Percentiles rank a stretch among this genome's conserved stretches.
Evolutionary conservation across 495 filamentous ascomycete species (phyloP).

Genomic region (Penicillium psychrofluorescens): DNA sequence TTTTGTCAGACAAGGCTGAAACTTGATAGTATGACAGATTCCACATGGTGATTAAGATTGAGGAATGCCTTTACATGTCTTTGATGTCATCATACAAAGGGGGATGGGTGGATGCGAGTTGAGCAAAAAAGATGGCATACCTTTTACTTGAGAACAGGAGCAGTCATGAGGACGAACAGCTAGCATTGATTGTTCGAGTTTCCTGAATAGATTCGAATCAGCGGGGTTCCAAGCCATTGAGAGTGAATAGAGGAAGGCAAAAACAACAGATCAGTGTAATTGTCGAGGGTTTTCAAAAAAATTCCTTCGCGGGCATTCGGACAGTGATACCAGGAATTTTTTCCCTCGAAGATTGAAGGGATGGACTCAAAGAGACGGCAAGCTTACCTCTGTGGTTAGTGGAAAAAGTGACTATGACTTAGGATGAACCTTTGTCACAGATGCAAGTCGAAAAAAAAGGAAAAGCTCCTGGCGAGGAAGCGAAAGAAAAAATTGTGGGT

Average conservation of each 20-base stretch:
- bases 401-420: not conserved
- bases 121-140: slow-evolving; percentile 34
- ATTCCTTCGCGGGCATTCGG: slow-evolving; percentile 66
- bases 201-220: not conserved
- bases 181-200: slow-evolving; percentile 6
- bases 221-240: not conserved
- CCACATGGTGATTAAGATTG: slow-evolving; percentile 84
- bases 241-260: not conserved
- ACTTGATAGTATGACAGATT: slow-evolving; percentile 70
- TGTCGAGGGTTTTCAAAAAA: slow-evolving; percentile 49
- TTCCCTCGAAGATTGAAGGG: slow-evolving; percentile 30
- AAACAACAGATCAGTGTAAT: slow-evolving; percentile 52
- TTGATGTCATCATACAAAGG: slow-evolving; percentile 69
- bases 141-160: slow-evolving; percentile 37
- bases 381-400: not conserved
- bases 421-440: too few relatives aligned
- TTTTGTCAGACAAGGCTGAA: slow-evolving; percentile 97
- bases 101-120: slow-evolving; percentile 7
- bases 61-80: slow-evolving; percentile 94
- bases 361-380: not conserved
- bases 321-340: slow-evolving; percentile 68
- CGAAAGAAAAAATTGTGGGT: slow-evolving; percentile 35
- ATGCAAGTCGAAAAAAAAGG: slow-evolving; percentile 1
- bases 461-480: slow-evolving; percentile 8
- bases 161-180: slow-evolving; percentile 2